Conservation (phyloP, 768 basidiomycete genomes). For the Termitomyces titanicus region DNA sequence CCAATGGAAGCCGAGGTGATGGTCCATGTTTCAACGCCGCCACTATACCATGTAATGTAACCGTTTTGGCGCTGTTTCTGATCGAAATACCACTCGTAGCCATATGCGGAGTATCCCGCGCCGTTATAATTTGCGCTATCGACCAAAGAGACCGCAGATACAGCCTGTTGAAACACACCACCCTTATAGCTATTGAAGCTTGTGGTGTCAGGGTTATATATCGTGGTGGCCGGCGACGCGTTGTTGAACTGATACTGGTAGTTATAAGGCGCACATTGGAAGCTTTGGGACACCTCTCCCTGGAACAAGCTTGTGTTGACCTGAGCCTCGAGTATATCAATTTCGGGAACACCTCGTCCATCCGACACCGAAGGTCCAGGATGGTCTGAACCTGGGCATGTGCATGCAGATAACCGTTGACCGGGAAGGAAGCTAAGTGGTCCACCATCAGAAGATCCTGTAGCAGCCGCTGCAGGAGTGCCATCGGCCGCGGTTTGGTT, state of each 20-base stretch:
- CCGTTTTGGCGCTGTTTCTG: slow-evolving; percentile 62
- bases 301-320: slow-evolving; percentile 45
- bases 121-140: slow-evolving; percentile 55
- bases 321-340: slow-evolving; percentile 89
- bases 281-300: slow-evolving; percentile 77
- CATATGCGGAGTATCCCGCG: slow-evolving; percentile 56
- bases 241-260: slow-evolving; percentile 60
- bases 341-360: slow-evolving; percentile 87
- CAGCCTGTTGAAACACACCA: slow-evolving; percentile 69
- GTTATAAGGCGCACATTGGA: slow-evolving; percentile 80
- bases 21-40: slow-evolving; percentile 68
- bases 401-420: slow-evolving; percentile 84
- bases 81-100: slow-evolving; percentile 79
- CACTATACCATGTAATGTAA: slow-evolving; percentile 81
- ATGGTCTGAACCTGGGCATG: slow-evolving; percentile 82
- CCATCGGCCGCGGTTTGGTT: slow-evolving; percentile 69
- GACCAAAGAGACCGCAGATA: slow-evolving; percentile 59
- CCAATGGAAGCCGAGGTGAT: slow-evolving; percentile 64
- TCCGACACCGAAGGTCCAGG: slow-evolving; percentile 71
- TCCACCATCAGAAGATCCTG: slow-evolving; percentile 45
- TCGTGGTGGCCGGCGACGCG: slow-evolving; percentile 43
- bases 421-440: slow-evolving; percentile 79
- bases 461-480: slow-evolving; percentile 53
- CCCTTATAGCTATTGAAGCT: slow-evolving; percentile 67
- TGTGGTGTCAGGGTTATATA: slow-evolving; percentile 51